phyloP scores from a whole-genome alignment of 768 basidiomycete genomes.

The Coprinellus micaceus region DNA sequence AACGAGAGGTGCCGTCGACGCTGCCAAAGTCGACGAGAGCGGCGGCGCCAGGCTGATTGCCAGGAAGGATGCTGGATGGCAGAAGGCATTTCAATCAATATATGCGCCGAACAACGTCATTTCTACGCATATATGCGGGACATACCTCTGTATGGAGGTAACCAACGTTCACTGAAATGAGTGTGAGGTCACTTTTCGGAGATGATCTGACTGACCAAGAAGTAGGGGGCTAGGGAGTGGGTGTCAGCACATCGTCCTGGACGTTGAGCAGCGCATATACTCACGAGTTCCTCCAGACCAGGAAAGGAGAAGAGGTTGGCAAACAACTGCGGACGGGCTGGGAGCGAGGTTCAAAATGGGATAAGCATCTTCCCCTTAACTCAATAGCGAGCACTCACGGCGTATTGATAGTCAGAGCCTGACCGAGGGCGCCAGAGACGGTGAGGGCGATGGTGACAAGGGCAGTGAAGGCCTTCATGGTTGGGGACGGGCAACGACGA shows the following conservation, averaged over 20 bases:
- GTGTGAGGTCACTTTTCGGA: not conserved
- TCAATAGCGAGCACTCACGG: conserved; percentile 51
- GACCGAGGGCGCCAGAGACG: conserved; percentile 41
- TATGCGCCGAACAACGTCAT: too few species aligned
- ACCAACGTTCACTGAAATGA: not conserved
- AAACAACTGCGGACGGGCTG: conserved; percentile 49
- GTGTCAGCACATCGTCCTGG: too few species aligned
- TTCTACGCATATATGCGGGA: not conserved
- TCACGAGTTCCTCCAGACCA: conserved; percentile 58
- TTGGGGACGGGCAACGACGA: conserved; percentile 18
- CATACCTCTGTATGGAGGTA: conserved; percentile 9
- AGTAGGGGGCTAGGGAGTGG: conserved; percentile 50
- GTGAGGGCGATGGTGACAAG: conserved; percentile 39
- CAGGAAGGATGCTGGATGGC: conserved; percentile 54
- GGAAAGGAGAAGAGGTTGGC: conserved; percentile 50
- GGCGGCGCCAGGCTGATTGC: conserved; percentile 38
- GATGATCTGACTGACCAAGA: conserved; percentile 45
- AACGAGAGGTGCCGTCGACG: conserved; percentile 32
- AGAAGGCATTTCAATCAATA: too few species aligned
- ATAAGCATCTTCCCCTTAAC: not conserved
- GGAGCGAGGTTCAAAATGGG: conserved; percentile 8
- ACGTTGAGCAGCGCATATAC: not conserved
- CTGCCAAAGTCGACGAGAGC: conserved; percentile 45
- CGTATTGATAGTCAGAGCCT: conserved; percentile 56
- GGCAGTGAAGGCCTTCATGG: conserved; percentile 48